Evolutionary conservation across 257 asterid species (phyloP).

Genomic region (Nicotiana sylvestris): DNA sequence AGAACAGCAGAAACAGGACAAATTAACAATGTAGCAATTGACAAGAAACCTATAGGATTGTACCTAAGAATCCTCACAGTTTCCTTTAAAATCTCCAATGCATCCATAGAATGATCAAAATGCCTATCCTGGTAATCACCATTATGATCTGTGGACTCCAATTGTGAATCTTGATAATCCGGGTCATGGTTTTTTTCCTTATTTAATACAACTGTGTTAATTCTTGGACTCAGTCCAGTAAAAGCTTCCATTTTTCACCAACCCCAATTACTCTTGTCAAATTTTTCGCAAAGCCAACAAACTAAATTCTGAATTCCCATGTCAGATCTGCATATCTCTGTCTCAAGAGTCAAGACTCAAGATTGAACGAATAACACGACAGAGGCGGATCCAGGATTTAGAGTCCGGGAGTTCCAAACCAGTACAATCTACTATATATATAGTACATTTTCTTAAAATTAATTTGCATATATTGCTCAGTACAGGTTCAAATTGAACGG

Average conservation of each 20-base stretch:
- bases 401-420: neutral
- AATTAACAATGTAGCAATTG: slow-evolving; percentile 55
- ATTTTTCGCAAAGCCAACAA: neutral
- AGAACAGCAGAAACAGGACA: slow-evolving; percentile 77
- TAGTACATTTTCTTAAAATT: neutral
- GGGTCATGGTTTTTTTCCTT: slow-evolving; percentile 36
- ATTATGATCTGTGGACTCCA: slow-evolving; percentile 26
- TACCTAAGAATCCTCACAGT: slow-evolving; percentile 74
- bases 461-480: neutral
- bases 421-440: neutral
- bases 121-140: slow-evolving; percentile 34
- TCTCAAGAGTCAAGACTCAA: neutral
- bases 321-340: neutral
- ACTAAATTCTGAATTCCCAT: neutral
- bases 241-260: slow-evolving; percentile 47
- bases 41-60: slow-evolving; percentile 60
- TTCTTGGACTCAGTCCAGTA: slow-evolving; percentile 50
- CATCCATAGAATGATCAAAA: slow-evolving; percentile 52
- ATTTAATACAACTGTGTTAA: slow-evolving; percentile 22
- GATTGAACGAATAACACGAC: neutral
- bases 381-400: too few species aligned
- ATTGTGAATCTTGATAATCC: slow-evolving; percentile 35
- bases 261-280: neutral
- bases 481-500: neutral
- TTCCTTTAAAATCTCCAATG: slow-evolving; percentile 77